Conservation (phyloP, 1,284 basidiomycete genomes). For the Singerocomus rubriflavus region DNA sequence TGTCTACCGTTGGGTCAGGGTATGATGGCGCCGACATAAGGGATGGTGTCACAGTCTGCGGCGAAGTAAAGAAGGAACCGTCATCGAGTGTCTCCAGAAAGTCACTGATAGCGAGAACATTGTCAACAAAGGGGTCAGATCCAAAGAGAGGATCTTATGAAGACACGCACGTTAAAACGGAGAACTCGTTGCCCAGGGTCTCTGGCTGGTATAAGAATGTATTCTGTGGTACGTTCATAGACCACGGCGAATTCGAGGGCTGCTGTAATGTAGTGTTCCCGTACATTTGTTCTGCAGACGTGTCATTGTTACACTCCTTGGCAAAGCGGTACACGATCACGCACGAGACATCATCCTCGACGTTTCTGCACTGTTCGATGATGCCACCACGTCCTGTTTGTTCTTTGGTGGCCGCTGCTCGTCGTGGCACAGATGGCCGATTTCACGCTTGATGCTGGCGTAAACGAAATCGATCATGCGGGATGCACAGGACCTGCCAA, state of each 20-base stretch:
- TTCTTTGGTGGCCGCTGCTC: conserved; percentile 60
- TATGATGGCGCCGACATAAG: conserved; percentile 48
- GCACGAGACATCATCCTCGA: conserved; percentile 18
- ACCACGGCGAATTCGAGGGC: conserved; percentile 48
- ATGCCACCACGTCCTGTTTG: conserved; percentile 36
- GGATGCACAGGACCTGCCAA: neutral
- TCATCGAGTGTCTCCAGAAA: conserved; percentile 80
- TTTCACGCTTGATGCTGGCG: conserved; percentile 84
- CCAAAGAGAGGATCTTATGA: neutral
- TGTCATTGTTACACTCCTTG: conserved; percentile 14
- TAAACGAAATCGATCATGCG: conserved; percentile 4
- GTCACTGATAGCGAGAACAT: conserved; percentile 47
- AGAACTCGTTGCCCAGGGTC: conserved; percentile 76
- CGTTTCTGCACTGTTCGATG: conserved; percentile 30
- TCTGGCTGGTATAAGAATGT: conserved; percentile 65
- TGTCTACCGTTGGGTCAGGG: conserved; percentile 14
- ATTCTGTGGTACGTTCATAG: conserved; percentile 45
- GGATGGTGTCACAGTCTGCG: conserved; percentile 46
- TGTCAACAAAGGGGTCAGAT: neutral
- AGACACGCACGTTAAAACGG: conserved; percentile 68
- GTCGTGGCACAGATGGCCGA: conserved; percentile 88
- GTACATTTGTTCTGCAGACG: conserved; percentile 33
- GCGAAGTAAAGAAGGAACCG: conserved; percentile 62
- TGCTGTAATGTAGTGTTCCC: conserved; percentile 30
- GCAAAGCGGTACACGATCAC: neutral